Percentiles rank a stretch among this genome's conserved stretches.
These are phyloP conservation scores for Paramecium primaurelia DNA, from an alignment of 73 alveolate genomes.

Conservation along the genomic window DNA sequence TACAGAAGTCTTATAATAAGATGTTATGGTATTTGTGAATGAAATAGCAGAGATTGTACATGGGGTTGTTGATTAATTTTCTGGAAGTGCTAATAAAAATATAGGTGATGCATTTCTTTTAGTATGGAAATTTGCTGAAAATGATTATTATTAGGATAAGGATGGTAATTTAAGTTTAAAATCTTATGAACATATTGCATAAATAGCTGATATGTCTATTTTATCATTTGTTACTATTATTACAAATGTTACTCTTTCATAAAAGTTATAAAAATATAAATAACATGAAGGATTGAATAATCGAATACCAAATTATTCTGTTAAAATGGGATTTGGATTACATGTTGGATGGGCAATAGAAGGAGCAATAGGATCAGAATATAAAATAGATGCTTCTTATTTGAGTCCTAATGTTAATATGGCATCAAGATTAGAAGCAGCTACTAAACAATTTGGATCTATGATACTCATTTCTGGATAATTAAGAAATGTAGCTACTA, in stretches of 20 bases:
- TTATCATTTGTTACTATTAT: conserved; percentile 75
- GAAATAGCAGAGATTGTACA: conserved; percentile 96
- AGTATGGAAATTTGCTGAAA: conserved; percentile 83
- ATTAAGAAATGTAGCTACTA: conserved; percentile 70
- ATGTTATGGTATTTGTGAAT: conserved; percentile 93
- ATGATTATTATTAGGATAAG: conserved; percentile 56
- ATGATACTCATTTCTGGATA: conserved; percentile 72
- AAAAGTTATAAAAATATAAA: conserved; percentile 75
- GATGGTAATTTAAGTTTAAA: conserved; percentile 63
- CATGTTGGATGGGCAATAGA: conserved; percentile 97
- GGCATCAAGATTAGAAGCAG: conserved; percentile 95
- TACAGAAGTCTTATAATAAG: conserved; percentile 87
- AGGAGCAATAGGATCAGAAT: conserved; percentile 94
- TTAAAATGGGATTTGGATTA: conserved; percentile 94
- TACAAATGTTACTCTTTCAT: conserved; percentile 72
- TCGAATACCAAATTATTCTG: conserved; percentile 80
- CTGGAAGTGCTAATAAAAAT: conserved; percentile 98
- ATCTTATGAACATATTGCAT: conserved; percentile 59
- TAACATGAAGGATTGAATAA: conserved; percentile 70
- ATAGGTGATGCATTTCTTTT: conserved; percentile 98
- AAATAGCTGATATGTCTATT: conserved; percentile 80
- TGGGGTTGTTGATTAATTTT: conserved; percentile 84
- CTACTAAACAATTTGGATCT: conserved; percentile 85
- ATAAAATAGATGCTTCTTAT: conserved; percentile 94
- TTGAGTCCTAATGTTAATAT: conserved; percentile 91